Percentiles rank a stretch among this genome's conserved stretches.
These are phyloP conservation scores for Aspergillus pseudoterreus DNA, from an alignment of 2,329 filamentous ascomycete genomes.

Conservation along the genomic window DNA sequence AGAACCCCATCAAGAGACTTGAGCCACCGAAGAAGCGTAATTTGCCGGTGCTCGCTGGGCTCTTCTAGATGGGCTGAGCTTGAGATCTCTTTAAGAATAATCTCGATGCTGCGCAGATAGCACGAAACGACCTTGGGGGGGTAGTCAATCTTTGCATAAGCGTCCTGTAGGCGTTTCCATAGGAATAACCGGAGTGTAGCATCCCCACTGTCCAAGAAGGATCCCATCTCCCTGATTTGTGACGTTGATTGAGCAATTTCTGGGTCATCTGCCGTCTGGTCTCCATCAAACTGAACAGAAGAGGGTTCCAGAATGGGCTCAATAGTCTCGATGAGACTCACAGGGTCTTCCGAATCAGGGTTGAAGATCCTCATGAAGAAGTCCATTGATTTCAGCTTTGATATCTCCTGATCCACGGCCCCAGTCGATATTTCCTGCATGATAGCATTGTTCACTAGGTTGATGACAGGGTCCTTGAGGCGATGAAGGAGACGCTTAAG, in stretches of 20 bases:
- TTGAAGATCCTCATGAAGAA: slow-evolving; percentile 91
- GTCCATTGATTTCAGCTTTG: slow-evolving; percentile 89
- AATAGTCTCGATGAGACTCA: slow-evolving; percentile 82
- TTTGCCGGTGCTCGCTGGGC: slow-evolving; percentile 61
- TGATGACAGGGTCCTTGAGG: slow-evolving; percentile 46
- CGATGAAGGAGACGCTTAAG: slow-evolving; percentile 53
- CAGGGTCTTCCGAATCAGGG: slow-evolving; percentile 73
- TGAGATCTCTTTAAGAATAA: slow-evolving; percentile 69
- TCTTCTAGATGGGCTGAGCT: slow-evolving; percentile 54
- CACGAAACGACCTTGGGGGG: slow-evolving; percentile 85
- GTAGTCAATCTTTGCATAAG: slow-evolving; percentile 82
- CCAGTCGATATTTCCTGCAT: slow-evolving; percentile 81
- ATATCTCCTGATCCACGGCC: slow-evolving; percentile 87
- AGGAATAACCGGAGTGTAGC: slow-evolving; percentile 80
- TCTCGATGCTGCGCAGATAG: slow-evolving; percentile 78
- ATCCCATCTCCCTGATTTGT: slow-evolving; percentile 71
- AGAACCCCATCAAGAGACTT: slow-evolving; percentile 76
- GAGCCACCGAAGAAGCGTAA: slow-evolving; percentile 69
- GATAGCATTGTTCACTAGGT: slow-evolving; percentile 77
- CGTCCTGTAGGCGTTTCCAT: slow-evolving; percentile 86
- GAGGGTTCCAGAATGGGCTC: slow-evolving; percentile 83
- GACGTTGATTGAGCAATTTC: slow-evolving; percentile 43
- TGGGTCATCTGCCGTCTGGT: slow-evolving; percentile 10
- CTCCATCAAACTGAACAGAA: slow-evolving; percentile 27
- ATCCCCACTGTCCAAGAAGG: slow-evolving; percentile 77